These are phyloP conservation scores for Candida boidinii DNA, from an alignment of 805 yeast genomes.

Conservation along the genomic window DNA sequence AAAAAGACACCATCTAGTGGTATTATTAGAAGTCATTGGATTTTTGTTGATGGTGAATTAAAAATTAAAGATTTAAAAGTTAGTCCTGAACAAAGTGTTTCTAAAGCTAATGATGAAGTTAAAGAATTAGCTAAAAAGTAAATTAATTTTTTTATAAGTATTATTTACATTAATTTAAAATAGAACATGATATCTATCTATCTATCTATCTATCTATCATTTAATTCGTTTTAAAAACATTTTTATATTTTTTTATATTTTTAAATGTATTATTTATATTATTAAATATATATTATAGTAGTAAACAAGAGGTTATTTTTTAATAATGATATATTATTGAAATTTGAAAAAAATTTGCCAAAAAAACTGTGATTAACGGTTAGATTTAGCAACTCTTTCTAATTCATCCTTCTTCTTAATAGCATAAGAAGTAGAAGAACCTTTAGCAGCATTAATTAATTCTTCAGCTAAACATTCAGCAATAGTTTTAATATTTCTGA, in stretches of 20 bases:
- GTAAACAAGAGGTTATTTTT: no score
- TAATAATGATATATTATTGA: no score
- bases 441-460: conserved; percentile 99
- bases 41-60: conserved; percentile 71
- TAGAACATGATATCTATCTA: no score
- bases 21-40: conserved; percentile 85
- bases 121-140: conserved; percentile 27
- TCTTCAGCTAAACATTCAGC: conserved; percentile 99
- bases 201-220: no score
- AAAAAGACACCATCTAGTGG: conserved; percentile 65
- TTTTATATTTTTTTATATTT: no score
- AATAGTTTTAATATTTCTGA: conserved; percentile 99
- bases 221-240: no score
- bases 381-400: conserved; percentile 99
- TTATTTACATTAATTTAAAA: no score
- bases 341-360: no score
- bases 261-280: no score
- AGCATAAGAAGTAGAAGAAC: conserved; percentile 99
- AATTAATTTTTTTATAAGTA: no score
- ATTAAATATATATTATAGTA: no score
- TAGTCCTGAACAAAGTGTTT: conserved; percentile 51
- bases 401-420: conserved; percentile 99
- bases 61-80: conserved; percentile 42
- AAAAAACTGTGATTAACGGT: conserved; percentile 68
- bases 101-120: conserved; percentile 51